Conservation (phyloP, 2,329 filamentous ascomycete species). For the Tolypocladium nubicola region DNA sequence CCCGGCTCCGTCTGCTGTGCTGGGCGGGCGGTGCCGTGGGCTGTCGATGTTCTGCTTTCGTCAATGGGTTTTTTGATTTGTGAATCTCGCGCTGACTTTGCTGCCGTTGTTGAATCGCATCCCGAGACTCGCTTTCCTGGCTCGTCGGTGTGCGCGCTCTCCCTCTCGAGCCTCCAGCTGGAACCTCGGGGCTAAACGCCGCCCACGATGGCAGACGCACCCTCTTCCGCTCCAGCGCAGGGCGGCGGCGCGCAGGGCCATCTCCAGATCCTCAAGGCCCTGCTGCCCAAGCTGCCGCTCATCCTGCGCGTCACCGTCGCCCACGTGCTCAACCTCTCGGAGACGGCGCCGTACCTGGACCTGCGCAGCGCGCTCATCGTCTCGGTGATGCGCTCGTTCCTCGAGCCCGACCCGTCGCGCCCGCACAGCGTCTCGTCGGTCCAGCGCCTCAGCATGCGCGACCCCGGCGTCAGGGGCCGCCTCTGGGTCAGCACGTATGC, state of each 20-base stretch:
- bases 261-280: slow-evolving; percentile 10
- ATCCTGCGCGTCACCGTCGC: slow-evolving; percentile 50
- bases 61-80: not conserved
- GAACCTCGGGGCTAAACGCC: not conserved
- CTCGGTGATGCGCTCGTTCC: slow-evolving; percentile 57
- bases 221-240: not conserved
- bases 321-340: slow-evolving; percentile 57
- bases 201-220: not conserved
- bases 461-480: slow-evolving; percentile 61
- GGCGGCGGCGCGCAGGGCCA: not conserved
- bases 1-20: not conserved
- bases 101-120: not conserved
- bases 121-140: not conserved
- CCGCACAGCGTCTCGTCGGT: slow-evolving; percentile 44
- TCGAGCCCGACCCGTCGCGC: slow-evolving; percentile 28
- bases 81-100: not conserved
- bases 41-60: not conserved
- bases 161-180: too few species aligned
- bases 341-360: slow-evolving; percentile 67
- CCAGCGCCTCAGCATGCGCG: slow-evolving; percentile 53
- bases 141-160: not conserved
- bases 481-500: slow-evolving; percentile 72
- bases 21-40: not conserved
- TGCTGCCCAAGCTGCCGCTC: slow-evolving; percentile 50
- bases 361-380: slow-evolving; percentile 64